Base-by-base conservation (phyloP, 331 rosid species). In the Pyracantha coccinea region DNA sequence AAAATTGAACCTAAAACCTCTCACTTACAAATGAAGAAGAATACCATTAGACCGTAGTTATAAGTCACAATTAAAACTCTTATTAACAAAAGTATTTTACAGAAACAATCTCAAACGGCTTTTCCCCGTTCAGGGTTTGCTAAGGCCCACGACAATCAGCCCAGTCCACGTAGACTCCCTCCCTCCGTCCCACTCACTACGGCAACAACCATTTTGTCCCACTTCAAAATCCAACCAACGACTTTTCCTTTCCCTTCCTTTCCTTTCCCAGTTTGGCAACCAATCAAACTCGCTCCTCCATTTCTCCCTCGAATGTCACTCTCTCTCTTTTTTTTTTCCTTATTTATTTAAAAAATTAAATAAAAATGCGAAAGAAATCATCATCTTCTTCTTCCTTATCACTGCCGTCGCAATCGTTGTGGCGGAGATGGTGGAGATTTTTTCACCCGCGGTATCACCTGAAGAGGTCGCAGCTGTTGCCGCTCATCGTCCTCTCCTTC, bases 361-460 rank as follows among this genome's bases (percentile, higher is more conserved):
- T 7, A 29, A 63, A 32, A 76, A 85, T 85, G 90, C 87, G 76
- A 68, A 84, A 81, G 78, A 86, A 63, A 74, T 53, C 67, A 20
- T 78, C 72, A 0, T 29, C 78, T 24, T 31, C 44, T 63, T 63
- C 44, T 44, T 33, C 66, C 24, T 81, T 57, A 3, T 44, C 71
- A 14, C 16, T 69, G 8, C 28, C 78, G 11, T 24, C 71, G 63
- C 32, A 79, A 5, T 68, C 84, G 4, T 77, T 83, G 44, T 44
- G 78, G 65, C n/a, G 58, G 60, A 70, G 78, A 3, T 47, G 66
- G 45, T 63, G 84, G 75, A 76, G 81, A 10, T 86, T 72, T 70
- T 15, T 87, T 59, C 84, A 80, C 64, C 89, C 89, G 35, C 84
- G 79, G 24, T 78, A 80, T 79, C 80, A 80, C 77, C 38, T 82